Percentiles rank a stretch among this genome's conserved stretches.
phyloP scores from a whole-genome alignment of 768 basidiomycete genomes.

The Collybia mongolica region DNA sequence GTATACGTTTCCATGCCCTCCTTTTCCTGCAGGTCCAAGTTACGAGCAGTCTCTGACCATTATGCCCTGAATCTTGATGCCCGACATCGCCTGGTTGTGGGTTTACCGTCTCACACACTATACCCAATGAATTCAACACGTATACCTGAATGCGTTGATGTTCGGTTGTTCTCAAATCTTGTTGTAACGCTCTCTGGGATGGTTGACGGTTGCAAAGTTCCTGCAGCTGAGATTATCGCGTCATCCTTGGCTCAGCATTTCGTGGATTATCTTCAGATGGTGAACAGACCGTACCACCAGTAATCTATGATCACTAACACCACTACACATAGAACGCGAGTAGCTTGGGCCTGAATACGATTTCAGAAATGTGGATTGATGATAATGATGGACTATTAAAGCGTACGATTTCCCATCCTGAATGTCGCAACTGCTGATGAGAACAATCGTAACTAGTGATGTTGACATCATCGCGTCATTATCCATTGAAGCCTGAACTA shows the following conservation, averaged over 20 bases:
- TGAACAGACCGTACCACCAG: slow-evolving; percentile 14
- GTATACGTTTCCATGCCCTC: slow-evolving; percentile 25
- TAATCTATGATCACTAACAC: background rate
- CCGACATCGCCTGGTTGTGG: slow-evolving; percentile 38
- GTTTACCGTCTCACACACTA: slow-evolving; percentile 25
- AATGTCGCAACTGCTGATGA: slow-evolving; percentile 3
- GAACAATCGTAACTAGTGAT: slow-evolving; percentile 8
- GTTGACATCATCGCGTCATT: slow-evolving; percentile 17
- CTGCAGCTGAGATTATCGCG: slow-evolving; percentile 34
- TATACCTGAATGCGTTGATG: slow-evolving; percentile 42
- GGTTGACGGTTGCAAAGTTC: slow-evolving; percentile 41
- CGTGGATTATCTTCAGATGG: slow-evolving; percentile 48
- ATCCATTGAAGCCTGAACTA: slow-evolving; percentile 9
- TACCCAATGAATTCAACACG: slow-evolving; percentile 32
- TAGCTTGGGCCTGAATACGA: slow-evolving; percentile 53
- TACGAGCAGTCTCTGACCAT: slow-evolving; percentile 43
- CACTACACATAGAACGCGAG: slow-evolving; percentile 48
- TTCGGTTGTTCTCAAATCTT: slow-evolving; percentile 49
- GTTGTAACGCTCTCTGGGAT: slow-evolving; percentile 53
- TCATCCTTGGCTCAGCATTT: slow-evolving; percentile 55
- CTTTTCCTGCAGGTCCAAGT: slow-evolving; percentile 28
- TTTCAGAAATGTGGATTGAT: slow-evolving; percentile 54
- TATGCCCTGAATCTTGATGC: slow-evolving; percentile 45
- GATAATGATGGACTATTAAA: slow-evolving; percentile 39
- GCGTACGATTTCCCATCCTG: slow-evolving; percentile 28